Evolutionary conservation across 306 rosid genomes (phyloP).

Genomic region (Dryas alaskensis): DNA sequence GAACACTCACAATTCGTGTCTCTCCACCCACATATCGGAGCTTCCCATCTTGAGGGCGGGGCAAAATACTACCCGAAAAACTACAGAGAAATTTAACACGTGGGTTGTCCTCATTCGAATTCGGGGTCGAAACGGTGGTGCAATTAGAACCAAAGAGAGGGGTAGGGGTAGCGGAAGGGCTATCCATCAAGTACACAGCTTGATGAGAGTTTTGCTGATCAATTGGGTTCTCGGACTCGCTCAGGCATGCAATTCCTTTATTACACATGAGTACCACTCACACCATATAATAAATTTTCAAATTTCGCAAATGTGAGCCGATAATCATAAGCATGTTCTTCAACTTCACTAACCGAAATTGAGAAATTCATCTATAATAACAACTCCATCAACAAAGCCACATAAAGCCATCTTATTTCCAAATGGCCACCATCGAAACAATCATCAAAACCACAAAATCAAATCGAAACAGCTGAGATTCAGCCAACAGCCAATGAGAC

Average conservation of each 20-base stretch:
- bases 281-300: conserved; percentile 31
- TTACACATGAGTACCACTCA: conserved; percentile 55
- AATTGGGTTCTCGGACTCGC: conserved; percentile 42
- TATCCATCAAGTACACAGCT: conserved; percentile 58
- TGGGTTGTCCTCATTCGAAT: conserved; percentile 54
- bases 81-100: conserved; percentile 93
- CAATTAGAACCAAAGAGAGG: conserved; percentile 43
- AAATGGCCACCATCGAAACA: conserved; percentile 9
- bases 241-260: conserved; percentile 53
- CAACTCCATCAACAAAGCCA: conserved; percentile 23
- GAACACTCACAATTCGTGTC: conserved; percentile 88
- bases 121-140: conserved; percentile 33
- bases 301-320: conserved; percentile 22
- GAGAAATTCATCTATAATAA: conserved; percentile 23
- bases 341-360: conserved; percentile 13
- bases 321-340: conserved; percentile 13
- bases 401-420: conserved; percentile 20
- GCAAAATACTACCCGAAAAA: conserved; percentile 83
- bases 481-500: neutral
- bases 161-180: conserved; percentile 49
- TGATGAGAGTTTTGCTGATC: conserved; percentile 41
- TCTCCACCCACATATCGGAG: conserved; percentile 96
- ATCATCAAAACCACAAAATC: conserved; percentile 2
- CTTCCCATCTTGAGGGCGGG: conserved; percentile 97
- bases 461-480: neutral